Conservation (phyloP, 441 rosid genomes). For the Biscutella laevigata region DNA sequence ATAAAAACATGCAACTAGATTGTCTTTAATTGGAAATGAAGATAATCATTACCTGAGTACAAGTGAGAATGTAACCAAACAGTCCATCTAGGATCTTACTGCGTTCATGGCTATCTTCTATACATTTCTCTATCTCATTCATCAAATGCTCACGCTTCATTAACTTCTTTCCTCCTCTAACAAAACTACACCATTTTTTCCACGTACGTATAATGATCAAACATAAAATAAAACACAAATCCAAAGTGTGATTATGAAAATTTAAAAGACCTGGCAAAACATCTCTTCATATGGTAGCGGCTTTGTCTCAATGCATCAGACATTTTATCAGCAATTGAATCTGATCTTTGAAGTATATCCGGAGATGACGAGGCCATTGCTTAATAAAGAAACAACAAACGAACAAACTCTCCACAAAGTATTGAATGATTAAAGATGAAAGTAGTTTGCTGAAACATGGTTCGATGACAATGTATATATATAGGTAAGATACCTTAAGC, state of each 20-base stretch:
- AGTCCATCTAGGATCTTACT: constrained; percentile 55
- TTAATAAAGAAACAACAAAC: background rate
- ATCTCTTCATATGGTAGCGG: constrained; percentile 38
- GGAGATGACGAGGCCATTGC: constrained; percentile 29
- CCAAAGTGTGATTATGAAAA: background rate
- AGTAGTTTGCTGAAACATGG: constrained; percentile 18
- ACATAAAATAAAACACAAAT: background rate
- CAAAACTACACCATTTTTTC: constrained; percentile 31
- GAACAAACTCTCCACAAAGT: background rate
- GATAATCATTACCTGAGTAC: constrained; percentile 44
- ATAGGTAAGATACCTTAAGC: background rate
- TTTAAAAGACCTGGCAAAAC: constrained; percentile 28
- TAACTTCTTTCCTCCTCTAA: constrained; percentile 52
- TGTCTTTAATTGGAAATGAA: background rate
- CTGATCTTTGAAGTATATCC: constrained; percentile 27
- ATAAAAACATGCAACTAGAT: background rate
- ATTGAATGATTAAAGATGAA: constrained; percentile 17
- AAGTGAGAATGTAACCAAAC: constrained; percentile 64
- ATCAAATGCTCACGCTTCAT: constrained; percentile 55
- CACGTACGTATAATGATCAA: background rate
- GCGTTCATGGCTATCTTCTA: constrained; percentile 51
- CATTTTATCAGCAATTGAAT: constrained; percentile 40
- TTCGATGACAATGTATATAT: constrained; percentile 9
- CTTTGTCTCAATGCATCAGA: constrained; percentile 41
- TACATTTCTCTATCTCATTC: constrained; percentile 52